phyloP scores from a whole-genome alignment of 208 protist species.

The Blastocrithidia nonstop region DNA sequence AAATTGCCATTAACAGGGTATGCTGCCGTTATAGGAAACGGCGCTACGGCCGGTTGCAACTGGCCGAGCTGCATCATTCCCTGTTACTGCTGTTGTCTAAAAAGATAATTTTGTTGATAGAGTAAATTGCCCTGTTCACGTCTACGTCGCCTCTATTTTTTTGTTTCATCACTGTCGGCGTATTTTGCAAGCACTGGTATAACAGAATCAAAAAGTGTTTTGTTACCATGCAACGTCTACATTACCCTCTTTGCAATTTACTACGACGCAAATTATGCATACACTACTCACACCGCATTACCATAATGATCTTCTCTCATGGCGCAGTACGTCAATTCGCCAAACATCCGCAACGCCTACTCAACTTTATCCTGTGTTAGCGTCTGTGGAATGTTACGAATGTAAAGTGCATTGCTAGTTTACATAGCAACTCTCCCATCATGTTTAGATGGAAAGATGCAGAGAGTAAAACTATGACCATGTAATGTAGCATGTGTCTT shows the following conservation, averaged over 20 bases:
- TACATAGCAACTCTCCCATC: conserved; percentile 47
- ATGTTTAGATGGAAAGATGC: conserved; percentile 78
- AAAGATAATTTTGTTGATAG: conserved; percentile 3
- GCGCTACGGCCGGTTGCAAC: too few species aligned
- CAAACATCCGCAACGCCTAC: conserved; percentile 46
- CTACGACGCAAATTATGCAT: conserved; percentile 62
- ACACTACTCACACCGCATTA: conserved; percentile 68
- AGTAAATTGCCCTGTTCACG: conserved; percentile 21
- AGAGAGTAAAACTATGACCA: conserved; percentile 54
- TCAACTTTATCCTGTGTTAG: conserved; percentile 45
- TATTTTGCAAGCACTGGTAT: conserved; percentile 70
- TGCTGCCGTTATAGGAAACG: too few species aligned
- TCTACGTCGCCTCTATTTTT: conserved; percentile 54
- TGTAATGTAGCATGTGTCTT: conserved; percentile 33
- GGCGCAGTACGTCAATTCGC: conserved; percentile 62
- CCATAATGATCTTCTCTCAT: conserved; percentile 82
- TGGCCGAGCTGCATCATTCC: too few species aligned
- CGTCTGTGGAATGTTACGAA: conserved; percentile 63
- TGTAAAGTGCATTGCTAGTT: conserved; percentile 47
- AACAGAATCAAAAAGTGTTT: conserved; percentile 35
- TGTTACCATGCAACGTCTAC: conserved; percentile 48
- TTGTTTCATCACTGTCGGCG: conserved; percentile 63
- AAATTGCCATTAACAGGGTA: too few species aligned
- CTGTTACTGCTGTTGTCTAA: too few species aligned
- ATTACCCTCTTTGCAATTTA: conserved; percentile 43